These are phyloP conservation scores for Fusarium sp. DNA, from an alignment of 2,329 filamentous ascomycete species.

Conservation along the genomic window DNA sequence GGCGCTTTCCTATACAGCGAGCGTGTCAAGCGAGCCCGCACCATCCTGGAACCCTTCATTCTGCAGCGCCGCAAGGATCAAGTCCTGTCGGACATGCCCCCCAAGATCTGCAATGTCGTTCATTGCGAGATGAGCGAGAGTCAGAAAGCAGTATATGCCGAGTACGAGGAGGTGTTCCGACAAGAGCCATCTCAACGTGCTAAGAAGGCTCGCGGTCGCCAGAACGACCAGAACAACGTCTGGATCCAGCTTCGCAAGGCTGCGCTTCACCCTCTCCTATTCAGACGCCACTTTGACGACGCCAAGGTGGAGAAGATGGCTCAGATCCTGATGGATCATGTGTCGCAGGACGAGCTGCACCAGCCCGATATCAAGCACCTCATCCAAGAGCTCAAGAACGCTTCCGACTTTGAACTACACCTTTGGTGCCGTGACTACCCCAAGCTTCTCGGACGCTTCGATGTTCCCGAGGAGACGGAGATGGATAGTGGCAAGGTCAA, in stretches of 20 bases:
- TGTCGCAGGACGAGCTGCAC: conserved; percentile 65
- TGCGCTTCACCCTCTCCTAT: conserved; percentile 90
- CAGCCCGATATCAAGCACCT: conserved; percentile 66
- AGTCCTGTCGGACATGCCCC: conserved; percentile 85
- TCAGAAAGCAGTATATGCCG: conserved; percentile 80
- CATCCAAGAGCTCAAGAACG: conserved; percentile 66
- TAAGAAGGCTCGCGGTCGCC: conserved; percentile 61
- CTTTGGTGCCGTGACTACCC: conserved; percentile 72
- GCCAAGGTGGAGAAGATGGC: conserved; percentile 81
- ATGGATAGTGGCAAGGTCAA: conserved; percentile 84
- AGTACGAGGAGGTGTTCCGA: conserved; percentile 72
- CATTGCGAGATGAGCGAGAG: conserved; percentile 81
- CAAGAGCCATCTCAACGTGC: conserved; percentile 66
- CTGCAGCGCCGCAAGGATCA: conserved; percentile 93
- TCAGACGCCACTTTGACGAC: conserved; percentile 84
- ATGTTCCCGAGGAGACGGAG: conserved; percentile 65
- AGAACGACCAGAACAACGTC: conserved; percentile 73
- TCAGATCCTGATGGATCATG: conserved; percentile 78
- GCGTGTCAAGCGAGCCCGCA: conserved; percentile 86
- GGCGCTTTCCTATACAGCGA: conserved; percentile 88
- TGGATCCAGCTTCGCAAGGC: conserved; percentile 95
- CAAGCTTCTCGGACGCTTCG: conserved; percentile 62
- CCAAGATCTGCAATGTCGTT: conserved; percentile 81
- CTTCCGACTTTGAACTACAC: conserved; percentile 74
- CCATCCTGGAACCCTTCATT: conserved; percentile 95